Conservation (phyloP, 768 basidiomycete species). For the Guyanaporus albipodus region DNA sequence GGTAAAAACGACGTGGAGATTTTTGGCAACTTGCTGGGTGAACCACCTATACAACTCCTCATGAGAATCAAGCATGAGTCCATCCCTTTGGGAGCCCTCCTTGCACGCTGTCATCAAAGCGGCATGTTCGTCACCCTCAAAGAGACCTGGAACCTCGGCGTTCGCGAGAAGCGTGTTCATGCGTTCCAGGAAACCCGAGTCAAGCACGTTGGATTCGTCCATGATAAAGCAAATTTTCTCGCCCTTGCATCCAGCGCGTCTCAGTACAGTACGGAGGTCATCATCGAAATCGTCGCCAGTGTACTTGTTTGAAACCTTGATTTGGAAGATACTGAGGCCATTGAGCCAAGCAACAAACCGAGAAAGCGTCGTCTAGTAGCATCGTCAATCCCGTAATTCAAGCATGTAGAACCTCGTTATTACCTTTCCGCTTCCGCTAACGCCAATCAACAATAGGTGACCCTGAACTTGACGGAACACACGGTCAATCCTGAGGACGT, state of each 20-base stretch:
- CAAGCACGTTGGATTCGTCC: conserved; percentile 99
- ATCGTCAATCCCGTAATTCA: conserved; percentile 13
- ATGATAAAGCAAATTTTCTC: conserved; percentile 99
- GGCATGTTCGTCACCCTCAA: conserved; percentile 98
- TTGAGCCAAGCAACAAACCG: conserved; percentile 99
- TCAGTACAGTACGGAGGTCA: conserved; percentile 90
- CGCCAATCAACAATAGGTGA: conserved; percentile 93
- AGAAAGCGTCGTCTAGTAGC: conserved; percentile 83
- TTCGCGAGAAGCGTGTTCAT: conserved; percentile 99
- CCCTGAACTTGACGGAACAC: conserved; percentile 99
- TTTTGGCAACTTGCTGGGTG: conserved; percentile 96
- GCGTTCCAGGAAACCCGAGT: conserved; percentile 98
- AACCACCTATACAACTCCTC: conserved; percentile 99
- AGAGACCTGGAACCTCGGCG: conserved; percentile 99
- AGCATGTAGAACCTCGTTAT: conserved; percentile 12
- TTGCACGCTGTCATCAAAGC: conserved; percentile 99
- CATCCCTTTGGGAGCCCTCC: conserved; percentile 98
- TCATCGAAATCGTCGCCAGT: conserved; percentile 99
- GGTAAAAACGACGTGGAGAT: conserved; percentile 97
- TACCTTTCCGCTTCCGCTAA: conserved; percentile 98
- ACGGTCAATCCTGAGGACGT: conserved; percentile 95
- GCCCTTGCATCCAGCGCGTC: conserved; percentile 94
- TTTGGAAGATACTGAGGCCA: conserved; percentile 97
- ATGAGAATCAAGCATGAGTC: conserved; percentile 95
- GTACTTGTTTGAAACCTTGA: conserved; percentile 99